Evolutionary conservation across 2,329 filamentous ascomycete genomes (phyloP).

Genomic region (Alternaria sp.): DNA sequence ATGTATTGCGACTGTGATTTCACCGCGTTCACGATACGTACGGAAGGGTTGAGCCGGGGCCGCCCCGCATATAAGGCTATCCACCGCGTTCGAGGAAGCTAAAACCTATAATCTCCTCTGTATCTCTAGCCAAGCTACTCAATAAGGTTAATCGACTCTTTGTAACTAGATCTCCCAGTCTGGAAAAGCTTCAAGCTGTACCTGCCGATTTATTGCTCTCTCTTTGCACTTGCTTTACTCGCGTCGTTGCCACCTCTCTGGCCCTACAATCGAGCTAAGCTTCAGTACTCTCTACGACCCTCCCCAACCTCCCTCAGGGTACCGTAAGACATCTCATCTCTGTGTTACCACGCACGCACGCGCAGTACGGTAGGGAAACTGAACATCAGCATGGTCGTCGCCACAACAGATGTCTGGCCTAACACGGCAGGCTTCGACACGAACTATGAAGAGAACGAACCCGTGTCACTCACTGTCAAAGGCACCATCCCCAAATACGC

Average conservation of each 20-base stretch:
- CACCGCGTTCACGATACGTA: not conserved
- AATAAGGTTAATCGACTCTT: not conserved
- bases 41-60: not conserved
- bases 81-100: not conserved
- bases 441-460: slow-evolving; percentile 70
- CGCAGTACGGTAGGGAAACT: not conserved
- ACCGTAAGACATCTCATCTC: not conserved
- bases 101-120: not conserved
- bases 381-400: slow-evolving; percentile 7
- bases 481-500: slow-evolving; percentile 76
- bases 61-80: not conserved
- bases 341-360: not conserved
- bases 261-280: not conserved
- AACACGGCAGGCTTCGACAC: slow-evolving; percentile 64
- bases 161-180: not conserved
- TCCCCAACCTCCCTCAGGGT: not conserved
- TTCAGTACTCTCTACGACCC: not conserved
- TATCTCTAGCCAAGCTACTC: not conserved
- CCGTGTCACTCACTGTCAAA: slow-evolving; percentile 69
- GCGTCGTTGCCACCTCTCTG: not conserved
- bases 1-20: not conserved
- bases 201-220: not conserved
- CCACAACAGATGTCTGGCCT: slow-evolving; percentile 39
- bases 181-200: not conserved
- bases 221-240: slow-evolving; percentile 1